Evolutionary conservation across 2,329 filamentous ascomycete species (phyloP).

Genomic region (Colletotrichum sublineola): DNA sequence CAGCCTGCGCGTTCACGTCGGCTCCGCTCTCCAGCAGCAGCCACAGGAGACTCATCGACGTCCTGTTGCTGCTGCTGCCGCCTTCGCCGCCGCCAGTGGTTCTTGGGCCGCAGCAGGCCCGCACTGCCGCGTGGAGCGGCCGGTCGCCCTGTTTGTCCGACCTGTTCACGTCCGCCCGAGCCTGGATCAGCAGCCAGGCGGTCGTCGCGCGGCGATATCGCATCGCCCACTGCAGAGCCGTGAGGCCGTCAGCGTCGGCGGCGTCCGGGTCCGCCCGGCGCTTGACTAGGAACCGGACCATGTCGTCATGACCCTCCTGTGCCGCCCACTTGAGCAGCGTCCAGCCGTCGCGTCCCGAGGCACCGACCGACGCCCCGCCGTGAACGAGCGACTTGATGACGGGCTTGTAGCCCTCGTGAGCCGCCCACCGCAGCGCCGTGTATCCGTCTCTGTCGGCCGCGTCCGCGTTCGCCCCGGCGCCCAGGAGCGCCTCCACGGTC

Average conservation of each 20-base stretch:
- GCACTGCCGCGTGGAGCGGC: constrained; percentile 3
- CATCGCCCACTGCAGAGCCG: constrained; percentile 23
- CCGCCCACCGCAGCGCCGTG: constrained; percentile 23
- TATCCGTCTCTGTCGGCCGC: constrained; percentile 15
- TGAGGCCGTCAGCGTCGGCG: constrained; percentile 10
- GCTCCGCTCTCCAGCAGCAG: constrained; percentile 11
- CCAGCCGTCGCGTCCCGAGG: not conserved
- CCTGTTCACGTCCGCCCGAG: constrained; percentile 21
- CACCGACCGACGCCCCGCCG: not conserved
- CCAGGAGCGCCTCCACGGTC: constrained; percentile 6
- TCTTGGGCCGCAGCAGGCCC: not conserved
- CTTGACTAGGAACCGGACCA: constrained; percentile 10
- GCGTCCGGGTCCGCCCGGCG: constrained; percentile 1
- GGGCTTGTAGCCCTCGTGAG: constrained; percentile 12
- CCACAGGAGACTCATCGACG: constrained; percentile 13
- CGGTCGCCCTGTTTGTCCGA: constrained; percentile 11
- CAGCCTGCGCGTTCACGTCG: not conserved
- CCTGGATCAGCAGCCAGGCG: constrained; percentile 16
- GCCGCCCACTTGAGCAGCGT: constrained; percentile 25
- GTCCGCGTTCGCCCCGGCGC: not conserved
- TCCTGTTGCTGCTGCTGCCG: not conserved
- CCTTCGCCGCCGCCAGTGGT: no score
- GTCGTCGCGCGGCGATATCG: constrained; percentile 12
- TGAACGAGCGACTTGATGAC: constrained; percentile 8
- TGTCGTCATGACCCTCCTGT: constrained; percentile 27